Evolutionary conservation across 495 filamentous ascomycete species (phyloP), one percentile per base, ranked within the genome.

Genomic region (Jackrogersella minutella): DNA sequence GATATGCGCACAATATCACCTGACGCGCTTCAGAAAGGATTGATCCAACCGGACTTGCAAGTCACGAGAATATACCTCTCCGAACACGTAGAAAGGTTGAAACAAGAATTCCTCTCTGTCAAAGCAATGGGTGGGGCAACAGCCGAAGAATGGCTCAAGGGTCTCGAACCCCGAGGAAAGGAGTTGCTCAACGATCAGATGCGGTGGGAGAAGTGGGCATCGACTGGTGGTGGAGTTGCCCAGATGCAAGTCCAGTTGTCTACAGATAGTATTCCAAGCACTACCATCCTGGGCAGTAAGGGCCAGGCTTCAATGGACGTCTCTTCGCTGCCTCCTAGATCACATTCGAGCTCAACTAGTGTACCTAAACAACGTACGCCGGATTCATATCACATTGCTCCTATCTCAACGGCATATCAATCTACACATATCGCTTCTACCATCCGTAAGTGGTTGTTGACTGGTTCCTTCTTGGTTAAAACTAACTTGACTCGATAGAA

Each of bases 61-160:
- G 77, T 90, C 8, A 82, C 81, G 1, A 93, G 91, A 71, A 74
- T 82, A 21, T 92, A 86, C 69, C 85, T 79, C 62, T 82, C 86
- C 28, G 68, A 75, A 13, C 85, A 92, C 58, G 76, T 91, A 10
- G 73, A 79, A 21, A 71, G 61, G 2, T 82, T 93, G 36, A 78
- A 82, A 53, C 58, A 74, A 43, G 83, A 88, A 54, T 86, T 90
- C 53, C 72, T 81, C 17, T 77, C 84, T 1, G 89, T 85, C 43
- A 84, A 82, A 55, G 76, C 78, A 8, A 82, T 88, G 69, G 88
- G 89, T 17, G 56, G 78, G 3, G 87, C 87, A 13, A 82, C 87
- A 7, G 81, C 83, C 14, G 87, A 88, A 43, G 90, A 92, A 72
- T 93, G 91, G 90, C 74, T 87, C 5, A 92, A 91, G 74, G 90